Evolutionary conservation across 169 alveolate species (phyloP).

Genomic region (Plasmodium vinckei): DNA sequence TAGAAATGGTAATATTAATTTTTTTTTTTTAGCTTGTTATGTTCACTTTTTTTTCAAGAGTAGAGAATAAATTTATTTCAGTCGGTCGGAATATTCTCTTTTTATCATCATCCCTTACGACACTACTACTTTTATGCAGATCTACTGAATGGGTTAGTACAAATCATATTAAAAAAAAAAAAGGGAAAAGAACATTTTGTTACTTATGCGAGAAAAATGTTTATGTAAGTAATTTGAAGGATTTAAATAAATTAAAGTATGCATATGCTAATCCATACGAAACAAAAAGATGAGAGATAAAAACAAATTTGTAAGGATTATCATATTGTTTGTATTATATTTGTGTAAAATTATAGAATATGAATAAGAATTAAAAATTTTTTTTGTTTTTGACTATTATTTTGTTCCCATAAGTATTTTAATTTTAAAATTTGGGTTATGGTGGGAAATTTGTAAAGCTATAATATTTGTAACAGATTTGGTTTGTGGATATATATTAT

Average conservation of each 20-base stretch:
- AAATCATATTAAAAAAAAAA: conserved; percentile 67
- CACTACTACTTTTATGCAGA: conserved; percentile 41
- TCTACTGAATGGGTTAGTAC: conserved; percentile 76
- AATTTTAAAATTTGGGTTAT: too few species aligned
- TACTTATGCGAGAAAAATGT: conserved; percentile 72
- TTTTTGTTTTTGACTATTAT: too few species aligned
- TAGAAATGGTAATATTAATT: background rate
- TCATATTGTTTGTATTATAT: too few species aligned
- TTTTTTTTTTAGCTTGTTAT: conserved; percentile 44
- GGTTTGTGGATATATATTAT: too few species aligned
- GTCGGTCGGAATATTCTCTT: conserved; percentile 69
- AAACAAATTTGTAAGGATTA: too few species aligned
- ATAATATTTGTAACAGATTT: too few species aligned
- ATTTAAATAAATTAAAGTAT: conserved; percentile 60
- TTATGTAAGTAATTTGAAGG: conserved; percentile 57
- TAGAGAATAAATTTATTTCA: conserved; percentile 44
- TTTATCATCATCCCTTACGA: conserved; percentile 67
- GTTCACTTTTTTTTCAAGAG: conserved; percentile 71
- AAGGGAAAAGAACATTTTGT: conserved; percentile 70
- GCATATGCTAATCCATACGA: conserved; percentile 74
- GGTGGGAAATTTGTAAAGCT: too few species aligned
- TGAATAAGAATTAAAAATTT: too few species aligned
- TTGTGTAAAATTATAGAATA: too few species aligned
- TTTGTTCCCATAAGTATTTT: too few species aligned
- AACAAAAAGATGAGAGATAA: conserved; percentile 16